Percentiles rank a stretch among this genome's conserved stretches.
phyloP scores from a whole-genome alignment of 2,329 filamentous ascomycete genomes.

The Penicillium sp. region DNA sequence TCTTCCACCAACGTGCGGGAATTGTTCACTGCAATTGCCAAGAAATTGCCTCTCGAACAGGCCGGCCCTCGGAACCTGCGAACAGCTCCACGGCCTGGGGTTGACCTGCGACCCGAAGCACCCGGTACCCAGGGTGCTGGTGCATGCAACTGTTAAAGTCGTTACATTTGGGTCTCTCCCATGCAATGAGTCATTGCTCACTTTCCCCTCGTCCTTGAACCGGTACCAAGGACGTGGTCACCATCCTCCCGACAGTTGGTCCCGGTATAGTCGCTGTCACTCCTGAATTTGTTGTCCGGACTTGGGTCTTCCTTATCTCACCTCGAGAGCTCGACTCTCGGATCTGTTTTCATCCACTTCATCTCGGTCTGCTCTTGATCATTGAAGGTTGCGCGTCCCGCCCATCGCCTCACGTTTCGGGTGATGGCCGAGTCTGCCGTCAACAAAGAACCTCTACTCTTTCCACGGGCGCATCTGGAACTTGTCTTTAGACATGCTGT shows the following conservation, averaged over 20 bases:
- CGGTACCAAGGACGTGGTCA: too few relatives aligned
- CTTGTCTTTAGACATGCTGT: conserved; percentile 28
- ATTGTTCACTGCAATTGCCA: conserved; percentile 93
- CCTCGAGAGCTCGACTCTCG: conserved; percentile 4
- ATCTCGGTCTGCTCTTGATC: conserved; percentile 21
- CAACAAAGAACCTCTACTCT: conserved; percentile 12
- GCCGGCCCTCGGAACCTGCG: conserved; percentile 83
- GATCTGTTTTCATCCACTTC: conserved; percentile 11
- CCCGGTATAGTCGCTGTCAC: too few relatives aligned
- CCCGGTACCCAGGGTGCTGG: conserved; percentile 54
- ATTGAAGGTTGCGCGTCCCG: conserved; percentile 11
- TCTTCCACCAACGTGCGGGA: conserved; percentile 93
- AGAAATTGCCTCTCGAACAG: conserved; percentile 94
- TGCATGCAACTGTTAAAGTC: conserved; percentile 58
- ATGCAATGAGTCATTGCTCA: not conserved
- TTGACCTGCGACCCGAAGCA: conserved; percentile 60
- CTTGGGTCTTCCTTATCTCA: too few relatives aligned
- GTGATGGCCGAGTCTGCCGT: conserved; percentile 8
- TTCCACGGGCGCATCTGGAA: conserved; percentile 23
- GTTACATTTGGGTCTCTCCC: not conserved
- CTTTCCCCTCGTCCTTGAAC: not conserved
- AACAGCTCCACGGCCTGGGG: conserved; percentile 56
- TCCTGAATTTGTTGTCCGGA: too few relatives aligned
- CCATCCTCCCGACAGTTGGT: too few relatives aligned
- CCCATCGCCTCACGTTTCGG: conserved; percentile 4